phyloP scores from a whole-genome alignment of 345 rosid species.

The Limnanthes douglasii region DNA sequence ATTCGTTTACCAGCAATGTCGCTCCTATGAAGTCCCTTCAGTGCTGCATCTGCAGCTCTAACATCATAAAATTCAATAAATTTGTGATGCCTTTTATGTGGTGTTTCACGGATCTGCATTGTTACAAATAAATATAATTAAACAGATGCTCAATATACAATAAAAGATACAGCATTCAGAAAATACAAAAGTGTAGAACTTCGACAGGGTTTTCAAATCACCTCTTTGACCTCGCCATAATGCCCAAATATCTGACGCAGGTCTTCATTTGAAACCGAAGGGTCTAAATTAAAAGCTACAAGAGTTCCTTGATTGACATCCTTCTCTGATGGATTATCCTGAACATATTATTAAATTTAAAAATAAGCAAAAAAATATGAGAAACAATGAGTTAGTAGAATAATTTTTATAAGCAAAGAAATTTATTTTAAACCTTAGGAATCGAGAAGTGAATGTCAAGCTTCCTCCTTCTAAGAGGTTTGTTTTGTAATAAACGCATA shows the following conservation, averaged over 20 bases:
- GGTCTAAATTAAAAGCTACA: conserved; percentile 64
- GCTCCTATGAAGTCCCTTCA: conserved; percentile 51
- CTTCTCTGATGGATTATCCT: conserved; percentile 79
- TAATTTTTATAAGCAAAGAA: not conserved
- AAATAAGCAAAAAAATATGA: not conserved
- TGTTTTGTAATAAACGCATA: conserved; percentile 55
- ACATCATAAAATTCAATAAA: conserved; percentile 76
- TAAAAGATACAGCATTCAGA: conserved; percentile 1
- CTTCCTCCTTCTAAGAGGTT: conserved; percentile 52
- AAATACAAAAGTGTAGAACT: not conserved
- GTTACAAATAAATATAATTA: conserved; percentile 10
- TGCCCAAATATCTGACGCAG: conserved; percentile 54
- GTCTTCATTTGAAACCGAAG: conserved; percentile 62
- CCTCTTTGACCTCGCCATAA: conserved; percentile 81
- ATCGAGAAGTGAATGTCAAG: conserved; percentile 79
- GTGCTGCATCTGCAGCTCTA: conserved; percentile 69
- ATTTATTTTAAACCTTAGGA: conserved; percentile 38
- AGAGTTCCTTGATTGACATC: conserved; percentile 76
- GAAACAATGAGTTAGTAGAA: not conserved
- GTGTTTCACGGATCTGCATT: conserved; percentile 73
- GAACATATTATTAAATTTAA: not conserved
- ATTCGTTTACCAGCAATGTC: conserved; percentile 80
- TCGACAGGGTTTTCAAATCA: too few species aligned
- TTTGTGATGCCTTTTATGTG: conserved; percentile 75
- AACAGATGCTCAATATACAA: conserved; percentile 11